phyloP scores from a whole-genome alignment of 305 asterid species.

The Fraxinus latifolia region DNA sequence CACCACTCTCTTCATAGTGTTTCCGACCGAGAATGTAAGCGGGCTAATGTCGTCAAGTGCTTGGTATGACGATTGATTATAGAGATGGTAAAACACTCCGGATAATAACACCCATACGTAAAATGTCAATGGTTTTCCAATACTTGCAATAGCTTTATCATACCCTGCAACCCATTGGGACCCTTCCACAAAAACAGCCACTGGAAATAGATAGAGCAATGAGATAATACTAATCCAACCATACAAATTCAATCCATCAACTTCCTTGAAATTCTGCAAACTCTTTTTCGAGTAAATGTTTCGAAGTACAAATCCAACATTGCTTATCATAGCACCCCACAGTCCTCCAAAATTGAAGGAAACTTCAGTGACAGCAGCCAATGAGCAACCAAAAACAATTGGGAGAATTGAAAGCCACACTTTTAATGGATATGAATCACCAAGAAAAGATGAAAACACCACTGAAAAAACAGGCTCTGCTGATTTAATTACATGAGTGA shows the following conservation, averaged over 20 bases:
- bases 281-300: slow-evolving; percentile 75
- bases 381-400: slow-evolving; percentile 76
- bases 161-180: slow-evolving; percentile 75
- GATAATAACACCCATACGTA: slow-evolving; percentile 70
- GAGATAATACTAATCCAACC: slow-evolving; percentile 69
- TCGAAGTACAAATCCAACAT: slow-evolving; percentile 69
- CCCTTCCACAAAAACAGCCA: slow-evolving; percentile 72
- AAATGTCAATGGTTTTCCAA: slow-evolving; percentile 53
- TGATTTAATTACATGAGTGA: slow-evolving; percentile 76
- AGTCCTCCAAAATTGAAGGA: slow-evolving; percentile 66
- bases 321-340: slow-evolving; percentile 74
- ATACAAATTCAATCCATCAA: slow-evolving; percentile 67
- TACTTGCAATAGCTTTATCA: slow-evolving; percentile 51
- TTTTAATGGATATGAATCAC: slow-evolving; percentile 56
- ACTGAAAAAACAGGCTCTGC: slow-evolving; percentile 81
- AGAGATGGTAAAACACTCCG: slow-evolving; percentile 67
- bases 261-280: slow-evolving; percentile 67
- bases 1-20: slow-evolving; percentile 82
- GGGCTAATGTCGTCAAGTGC: slow-evolving; percentile 85
- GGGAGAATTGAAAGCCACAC: slow-evolving; percentile 79
- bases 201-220: slow-evolving; percentile 58
- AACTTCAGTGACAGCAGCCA: slow-evolving; percentile 78
- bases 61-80: slow-evolving; percentile 73
- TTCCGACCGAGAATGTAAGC: slow-evolving; percentile 70
- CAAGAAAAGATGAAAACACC: slow-evolving; percentile 61